These are phyloP conservation scores for Chytriomyces hyalinus DNA, from an alignment of 192 early-diverging fungal genomes.

Conservation along the genomic window DNA sequence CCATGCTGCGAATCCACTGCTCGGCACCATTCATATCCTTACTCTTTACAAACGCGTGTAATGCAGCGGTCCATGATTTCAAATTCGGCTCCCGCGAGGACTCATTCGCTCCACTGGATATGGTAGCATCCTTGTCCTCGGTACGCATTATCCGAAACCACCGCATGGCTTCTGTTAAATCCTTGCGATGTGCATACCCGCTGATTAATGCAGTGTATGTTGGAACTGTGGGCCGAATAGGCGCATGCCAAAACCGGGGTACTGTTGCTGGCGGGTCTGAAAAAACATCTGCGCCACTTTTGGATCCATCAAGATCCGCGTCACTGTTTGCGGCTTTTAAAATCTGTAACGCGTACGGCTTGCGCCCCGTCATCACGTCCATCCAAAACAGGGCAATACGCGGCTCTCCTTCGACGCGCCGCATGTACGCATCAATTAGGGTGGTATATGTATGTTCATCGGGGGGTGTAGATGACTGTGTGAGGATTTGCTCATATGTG, in stretches of 20 bases:
- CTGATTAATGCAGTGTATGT: constrained; percentile 33
- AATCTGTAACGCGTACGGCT: not conserved
- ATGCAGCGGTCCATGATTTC: constrained; percentile 25
- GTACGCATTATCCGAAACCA: constrained; percentile 18
- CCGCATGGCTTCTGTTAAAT: constrained; percentile 25
- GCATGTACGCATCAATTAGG: constrained; percentile 29
- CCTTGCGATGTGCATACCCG: constrained; percentile 22
- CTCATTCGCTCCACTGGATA: not conserved
- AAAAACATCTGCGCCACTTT: not conserved
- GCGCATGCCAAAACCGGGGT: not conserved
- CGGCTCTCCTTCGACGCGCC: not conserved
- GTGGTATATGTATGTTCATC: constrained; percentile 35
- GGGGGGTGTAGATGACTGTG: not conserved
- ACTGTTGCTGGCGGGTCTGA: not conserved
- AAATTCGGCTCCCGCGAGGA: constrained; percentile 8
- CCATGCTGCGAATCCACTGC: constrained; percentile 14
- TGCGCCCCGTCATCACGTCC: constrained; percentile 13
- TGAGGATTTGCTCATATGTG: constrained; percentile 17
- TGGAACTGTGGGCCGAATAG: constrained; percentile 11
- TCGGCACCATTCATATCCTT: constrained; percentile 27
- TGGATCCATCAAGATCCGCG: not conserved
- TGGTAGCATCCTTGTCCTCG: not conserved
- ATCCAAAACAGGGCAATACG: constrained; percentile 23
- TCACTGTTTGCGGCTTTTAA: not conserved
- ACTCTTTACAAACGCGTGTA: constrained; percentile 20